phyloP scores from a whole-genome alignment of 768 basidiomycete genomes.

The Trametes cingulata region DNA sequence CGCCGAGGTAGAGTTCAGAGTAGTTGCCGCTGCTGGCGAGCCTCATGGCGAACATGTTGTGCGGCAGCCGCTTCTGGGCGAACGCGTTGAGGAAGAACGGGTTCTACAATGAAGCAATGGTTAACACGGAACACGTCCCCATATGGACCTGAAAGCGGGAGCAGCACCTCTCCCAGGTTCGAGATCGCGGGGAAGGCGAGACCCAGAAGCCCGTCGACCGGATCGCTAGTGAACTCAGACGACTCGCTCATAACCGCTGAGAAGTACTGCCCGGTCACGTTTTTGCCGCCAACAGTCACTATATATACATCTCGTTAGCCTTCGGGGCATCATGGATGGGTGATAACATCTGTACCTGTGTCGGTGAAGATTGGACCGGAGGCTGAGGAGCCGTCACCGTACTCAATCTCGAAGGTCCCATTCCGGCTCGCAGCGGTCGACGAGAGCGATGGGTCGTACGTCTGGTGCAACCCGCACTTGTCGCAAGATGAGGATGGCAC shows the following conservation, averaged over 20 bases:
- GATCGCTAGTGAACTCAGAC: not conserved
- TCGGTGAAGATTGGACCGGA: conserved; percentile 36
- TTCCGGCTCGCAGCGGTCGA: conserved; percentile 23
- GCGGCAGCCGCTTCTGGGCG: conserved; percentile 8
- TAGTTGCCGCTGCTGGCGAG: conserved; percentile 21
- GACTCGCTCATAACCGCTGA: conserved; percentile 15
- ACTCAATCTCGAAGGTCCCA: conserved; percentile 33
- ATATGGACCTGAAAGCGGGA: not conserved
- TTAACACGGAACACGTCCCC: not conserved
- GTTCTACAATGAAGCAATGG: not conserved
- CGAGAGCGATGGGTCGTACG: conserved; percentile 31
- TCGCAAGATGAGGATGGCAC: conserved; percentile 12
- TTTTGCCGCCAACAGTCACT: conserved; percentile 35
- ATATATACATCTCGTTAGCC: conserved; percentile 4
- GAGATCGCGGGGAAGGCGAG: conserved; percentile 24
- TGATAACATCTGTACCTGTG: conserved; percentile 10
- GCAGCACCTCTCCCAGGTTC: conserved; percentile 6
- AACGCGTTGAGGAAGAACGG: conserved; percentile 25
- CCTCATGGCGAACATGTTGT: conserved; percentile 30
- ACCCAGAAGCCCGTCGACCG: conserved; percentile 23
- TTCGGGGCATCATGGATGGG: too few relatives aligned
- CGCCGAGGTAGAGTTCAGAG: conserved; percentile 38
- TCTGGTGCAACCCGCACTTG: conserved; percentile 1
- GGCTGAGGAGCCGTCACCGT: conserved; percentile 38
- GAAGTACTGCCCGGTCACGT: conserved; percentile 14